A percentile compares a stretch with the other conserved stretches of the same genome.
Evolutionary conservation across 2,329 filamentous ascomycete species (phyloP).

Genomic region (Ramularia endophylla): DNA sequence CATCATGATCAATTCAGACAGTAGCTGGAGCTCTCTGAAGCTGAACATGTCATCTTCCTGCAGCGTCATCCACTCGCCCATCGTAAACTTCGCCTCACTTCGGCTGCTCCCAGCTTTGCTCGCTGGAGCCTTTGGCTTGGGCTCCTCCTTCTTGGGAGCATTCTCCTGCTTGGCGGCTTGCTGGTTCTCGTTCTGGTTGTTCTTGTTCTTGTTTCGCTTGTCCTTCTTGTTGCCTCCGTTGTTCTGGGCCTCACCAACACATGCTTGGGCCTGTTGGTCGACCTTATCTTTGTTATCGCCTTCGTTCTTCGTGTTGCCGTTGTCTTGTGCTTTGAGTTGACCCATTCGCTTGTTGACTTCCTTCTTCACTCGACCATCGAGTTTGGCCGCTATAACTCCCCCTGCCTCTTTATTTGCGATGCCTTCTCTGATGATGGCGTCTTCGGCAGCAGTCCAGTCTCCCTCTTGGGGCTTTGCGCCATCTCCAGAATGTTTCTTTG

Average conservation of each 20-base stretch:
- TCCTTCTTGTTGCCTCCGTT: conserved; percentile 17
- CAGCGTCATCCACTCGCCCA: conserved; percentile 26
- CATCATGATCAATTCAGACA: conserved; percentile 40
- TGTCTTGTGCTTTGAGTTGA: conserved; percentile 3
- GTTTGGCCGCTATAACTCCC: not conserved
- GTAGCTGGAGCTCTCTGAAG: conserved; percentile 35
- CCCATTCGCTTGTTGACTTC: not conserved
- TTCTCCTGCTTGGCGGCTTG: conserved; percentile 5
- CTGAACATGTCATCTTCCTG: conserved; percentile 32
- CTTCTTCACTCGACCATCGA: not conserved
- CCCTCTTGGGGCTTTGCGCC: conserved; percentile 1
- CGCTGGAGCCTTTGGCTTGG: conserved; percentile 11
- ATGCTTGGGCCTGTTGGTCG: conserved; percentile 18
- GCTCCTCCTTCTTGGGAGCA: conserved; percentile 6
- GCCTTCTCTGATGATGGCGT: not conserved
- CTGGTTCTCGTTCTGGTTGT: conserved; percentile 12
- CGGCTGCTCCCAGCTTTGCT: conserved; percentile 5
- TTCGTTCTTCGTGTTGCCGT: not conserved
- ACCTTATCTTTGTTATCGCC: conserved; percentile 13
- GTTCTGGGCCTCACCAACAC: conserved; percentile 4
- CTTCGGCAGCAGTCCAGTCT: conserved; percentile 1
- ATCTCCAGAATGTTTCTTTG: conserved; percentile 9
- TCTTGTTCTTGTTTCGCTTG: conserved; percentile 9
- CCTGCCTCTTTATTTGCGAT: not conserved
- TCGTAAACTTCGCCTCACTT: conserved; percentile 25